These are phyloP conservation scores for Letharia lupina DNA, from an alignment of 495 filamentous ascomycete species.

Conservation along the genomic window DNA sequence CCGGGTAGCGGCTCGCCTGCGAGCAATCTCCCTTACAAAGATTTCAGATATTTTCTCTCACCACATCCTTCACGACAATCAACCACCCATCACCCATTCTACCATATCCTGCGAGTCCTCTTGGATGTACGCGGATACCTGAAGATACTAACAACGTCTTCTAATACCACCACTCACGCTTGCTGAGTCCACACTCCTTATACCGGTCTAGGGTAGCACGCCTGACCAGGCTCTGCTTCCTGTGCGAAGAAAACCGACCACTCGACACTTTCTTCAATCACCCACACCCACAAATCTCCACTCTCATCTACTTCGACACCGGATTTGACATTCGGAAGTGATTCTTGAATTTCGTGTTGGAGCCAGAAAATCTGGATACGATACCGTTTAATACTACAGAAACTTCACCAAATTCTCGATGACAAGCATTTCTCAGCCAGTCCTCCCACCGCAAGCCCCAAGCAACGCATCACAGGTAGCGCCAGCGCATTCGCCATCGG, in stretches of 20 bases:
- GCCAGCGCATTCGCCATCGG: conserved; percentile 40
- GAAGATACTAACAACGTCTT: conserved; percentile 17
- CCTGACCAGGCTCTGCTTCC: conserved; percentile 22
- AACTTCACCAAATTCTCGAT: conserved; percentile 26
- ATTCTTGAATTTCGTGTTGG: conserved; percentile 22
- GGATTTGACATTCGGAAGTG: conserved; percentile 41
- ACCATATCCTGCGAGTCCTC: conserved; percentile 19
- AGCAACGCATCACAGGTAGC: conserved; percentile 42
- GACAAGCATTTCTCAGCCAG: conserved; percentile 37
- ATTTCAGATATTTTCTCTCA: conserved; percentile 18
- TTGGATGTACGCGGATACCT: conserved; percentile 21
- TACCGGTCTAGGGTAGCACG: conserved; percentile 13
- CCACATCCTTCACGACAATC: conserved; percentile 12
- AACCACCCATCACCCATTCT: conserved; percentile 8
- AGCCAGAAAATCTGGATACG: conserved; percentile 20
- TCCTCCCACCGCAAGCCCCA: conserved; percentile 47
- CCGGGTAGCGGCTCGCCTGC: conserved; percentile 8
- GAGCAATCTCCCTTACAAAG: conserved; percentile 12
- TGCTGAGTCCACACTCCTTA: conserved; percentile 22
- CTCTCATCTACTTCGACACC: conserved; percentile 21
- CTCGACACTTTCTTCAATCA: conserved; percentile 10
- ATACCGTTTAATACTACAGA: conserved; percentile 16
- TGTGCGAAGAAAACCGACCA: conserved; percentile 10
- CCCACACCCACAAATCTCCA: conserved; percentile 15
- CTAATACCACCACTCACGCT: conserved; percentile 11